These are phyloP conservation scores for Ministeria vibrans DNA, from an alignment of 78 protist species.

Conservation along the genomic window DNA sequence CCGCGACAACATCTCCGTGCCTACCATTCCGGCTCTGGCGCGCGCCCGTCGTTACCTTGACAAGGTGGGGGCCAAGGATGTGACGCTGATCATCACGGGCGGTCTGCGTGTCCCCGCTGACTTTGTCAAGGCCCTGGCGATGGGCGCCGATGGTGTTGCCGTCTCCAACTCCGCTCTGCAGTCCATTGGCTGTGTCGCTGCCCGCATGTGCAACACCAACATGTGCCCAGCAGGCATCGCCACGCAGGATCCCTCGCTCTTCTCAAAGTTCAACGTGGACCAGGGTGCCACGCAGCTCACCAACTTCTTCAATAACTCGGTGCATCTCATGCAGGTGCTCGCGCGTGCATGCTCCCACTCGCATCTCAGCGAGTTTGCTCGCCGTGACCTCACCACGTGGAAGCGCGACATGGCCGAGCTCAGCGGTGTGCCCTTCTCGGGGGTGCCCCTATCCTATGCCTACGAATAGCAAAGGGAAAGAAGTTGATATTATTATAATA, in stretches of 20 bases:
- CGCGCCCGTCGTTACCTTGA: slow-evolving; percentile 9
- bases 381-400: neutral
- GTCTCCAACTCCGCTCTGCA: slow-evolving; percentile 12
- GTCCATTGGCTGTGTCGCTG: slow-evolving; percentile 12
- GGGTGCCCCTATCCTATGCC: no score
- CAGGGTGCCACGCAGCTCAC: neutral
- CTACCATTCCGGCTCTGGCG: slow-evolving; percentile 3
- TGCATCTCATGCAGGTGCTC: neutral
- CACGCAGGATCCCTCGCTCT: neutral
- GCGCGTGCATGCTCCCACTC: slow-evolving; percentile 2
- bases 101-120: slow-evolving; percentile 11
- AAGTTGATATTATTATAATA: no score
- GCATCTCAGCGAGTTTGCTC: neutral
- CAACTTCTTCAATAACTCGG: slow-evolving; percentile 2
- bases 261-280: neutral
- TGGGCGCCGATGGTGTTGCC: slow-evolving; percentile 10
- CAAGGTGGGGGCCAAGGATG: neutral
- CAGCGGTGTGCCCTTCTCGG: neutral
- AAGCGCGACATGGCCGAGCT: neutral
- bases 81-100: slow-evolving; percentile 4
- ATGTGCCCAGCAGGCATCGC: slow-evolving; percentile 16
- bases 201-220: slow-evolving; percentile 14
- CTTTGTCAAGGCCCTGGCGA: slow-evolving; percentile 10
- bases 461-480: no score
- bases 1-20: slow-evolving; percentile 10